Conservation (phyloP, 2,329 filamentous ascomycete species). For the Neofusicoccum kwambonambiense region DNA sequence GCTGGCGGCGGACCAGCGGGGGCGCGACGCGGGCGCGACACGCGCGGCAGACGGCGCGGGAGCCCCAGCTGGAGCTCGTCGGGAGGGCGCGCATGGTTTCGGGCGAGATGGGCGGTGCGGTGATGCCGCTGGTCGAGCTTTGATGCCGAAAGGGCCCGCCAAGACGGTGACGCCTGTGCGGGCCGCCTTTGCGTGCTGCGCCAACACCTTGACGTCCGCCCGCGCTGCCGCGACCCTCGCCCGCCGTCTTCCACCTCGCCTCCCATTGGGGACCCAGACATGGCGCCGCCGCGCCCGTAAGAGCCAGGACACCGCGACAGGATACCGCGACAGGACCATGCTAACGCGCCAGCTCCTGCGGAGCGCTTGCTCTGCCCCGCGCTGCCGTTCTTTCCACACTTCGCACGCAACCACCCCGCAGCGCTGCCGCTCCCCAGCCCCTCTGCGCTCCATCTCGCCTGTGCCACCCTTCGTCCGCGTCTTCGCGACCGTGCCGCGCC, state of each 20-base stretch:
- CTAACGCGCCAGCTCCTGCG: conserved; percentile 36
- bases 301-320: conserved; percentile 20
- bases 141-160: conserved; percentile 1
- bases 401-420: not conserved
- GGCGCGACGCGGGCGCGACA: conserved; percentile 19
- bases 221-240: not conserved
- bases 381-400: conserved; percentile 6
- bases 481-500: conserved; percentile 44
- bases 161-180: conserved; percentile 8
- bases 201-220: conserved; percentile 5
- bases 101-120: not conserved
- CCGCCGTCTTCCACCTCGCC: not conserved
- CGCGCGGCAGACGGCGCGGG: conserved; percentile 14
- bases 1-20: conserved; percentile 30
- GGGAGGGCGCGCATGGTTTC: conserved; percentile 16
- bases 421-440: conserved; percentile 26
- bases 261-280: not conserved
- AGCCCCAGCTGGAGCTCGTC: conserved; percentile 10
- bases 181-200: conserved; percentile 14
- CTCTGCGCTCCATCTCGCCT: conserved; percentile 20
- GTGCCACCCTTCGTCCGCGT: conserved; percentile 32
- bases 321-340: conserved; percentile 29
- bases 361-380: conserved; percentile 25
- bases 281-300: conserved; percentile 7
- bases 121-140: not conserved